Base-by-base conservation (phyloP, 2,329 filamentous ascomycete species). In the Aspergillus intermedius region DNA sequence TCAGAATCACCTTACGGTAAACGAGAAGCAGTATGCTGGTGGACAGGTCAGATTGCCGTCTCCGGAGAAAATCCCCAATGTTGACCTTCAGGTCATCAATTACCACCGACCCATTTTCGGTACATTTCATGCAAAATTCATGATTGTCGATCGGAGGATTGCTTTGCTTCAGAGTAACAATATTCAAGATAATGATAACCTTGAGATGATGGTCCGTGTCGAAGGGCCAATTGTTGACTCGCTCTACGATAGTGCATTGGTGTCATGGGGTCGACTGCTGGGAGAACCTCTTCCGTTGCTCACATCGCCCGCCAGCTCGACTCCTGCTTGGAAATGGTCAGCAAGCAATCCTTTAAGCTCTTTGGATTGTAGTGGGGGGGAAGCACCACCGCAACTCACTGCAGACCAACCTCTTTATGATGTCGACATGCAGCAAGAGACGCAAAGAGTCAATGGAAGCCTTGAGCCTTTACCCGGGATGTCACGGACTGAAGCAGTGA, bases 151-250 rank as follows among this genome's bases (percentile, higher is more conserved):
- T 63, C 77, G 87, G 5, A 80, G 78, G 52, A 74, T 85, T n/a
- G 87, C 79, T 0, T 71, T 87, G 1, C 63, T 91, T 1, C 84
- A 87, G 67, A 90, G 86, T 69, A 89, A 89, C 64, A 91, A 91
- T 59, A 86, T 91, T 44, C 76, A 79, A 55, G 68, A 88, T 54
- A 91, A 89, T 46, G 84, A 87, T 57, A 91, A 91, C 55, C 51
- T 90, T 48, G 87, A 91, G 65, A 90, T 91, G 87, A 83, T 88
- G 78, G 75, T 80, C 2, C 86, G 88, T 48, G 63, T 89, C 0
- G 86, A 91, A 67, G 87, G 87, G 0, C 80, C 85, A 0, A 86
- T 91, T 49, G 86, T 91, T 0, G 84, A 90, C 57, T 81, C 81
- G 1, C 67, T 91, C 21, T 90, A 88, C 61, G 87, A 91, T 54